Base-by-base conservation (phyloP, 305 asterid genomes). In the Rubia balearica region DNA sequence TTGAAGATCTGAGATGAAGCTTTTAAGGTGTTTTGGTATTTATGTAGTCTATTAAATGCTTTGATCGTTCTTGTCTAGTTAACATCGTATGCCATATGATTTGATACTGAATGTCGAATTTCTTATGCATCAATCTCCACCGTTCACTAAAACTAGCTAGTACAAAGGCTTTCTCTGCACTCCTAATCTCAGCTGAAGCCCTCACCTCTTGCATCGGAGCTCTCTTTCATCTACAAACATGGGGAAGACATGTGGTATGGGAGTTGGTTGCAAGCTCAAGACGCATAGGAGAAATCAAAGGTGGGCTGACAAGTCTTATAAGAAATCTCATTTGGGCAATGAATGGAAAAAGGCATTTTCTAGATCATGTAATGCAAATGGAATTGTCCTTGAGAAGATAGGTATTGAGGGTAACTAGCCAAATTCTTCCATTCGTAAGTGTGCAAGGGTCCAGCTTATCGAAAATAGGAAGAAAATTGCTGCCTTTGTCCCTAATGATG, bases 241-340 rank as follows among this genome's bases (percentile, higher is more conserved):
- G 97, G 97, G 96, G 97, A 86, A 86, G 80, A 86, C 90, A 55
- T 82, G 88, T 49, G 90, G 90, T 46, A 86, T 86, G 88, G 90
- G 90, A 83, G 86, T 88, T 68, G 88, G 87, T 38, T 87, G 90
- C 83, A 86, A 86, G 76, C 78, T 86, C 77, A 77, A 71, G 86
- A 74, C 88, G 81, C 90, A 83, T 77, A 88, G 87, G 17, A 82
- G 81, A 42, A 75, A 75, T 64, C 88, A 86, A 75, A 82, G 90
- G 81, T 84, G 85, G 85, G 85, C 87, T 61, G 86, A 85, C 74
- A 85, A 83, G 84, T 77, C 90, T 14, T 85, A 85, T 62, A 85
- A 85, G 83, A 85, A 85, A 65, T 83, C 90, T 10, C 86, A 86
- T 60, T 85, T 84, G 61, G 94, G 94, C 8, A 88, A 88, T 57